Base-by-base conservation (phyloP, 2,329 filamentous ascomycete species). In the Neurospora sp. region DNA sequence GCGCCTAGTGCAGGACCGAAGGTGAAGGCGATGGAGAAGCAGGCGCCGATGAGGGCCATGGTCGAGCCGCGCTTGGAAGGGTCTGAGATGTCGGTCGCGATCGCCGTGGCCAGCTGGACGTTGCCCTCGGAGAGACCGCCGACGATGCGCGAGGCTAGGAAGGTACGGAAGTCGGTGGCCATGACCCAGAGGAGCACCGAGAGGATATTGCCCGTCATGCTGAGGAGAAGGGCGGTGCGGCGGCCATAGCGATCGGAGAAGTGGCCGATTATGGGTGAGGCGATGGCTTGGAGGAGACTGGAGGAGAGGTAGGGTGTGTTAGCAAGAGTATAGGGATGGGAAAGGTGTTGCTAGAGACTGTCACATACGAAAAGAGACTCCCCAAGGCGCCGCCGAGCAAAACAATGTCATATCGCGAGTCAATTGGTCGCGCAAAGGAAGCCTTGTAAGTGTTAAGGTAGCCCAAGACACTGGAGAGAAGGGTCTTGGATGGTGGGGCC, bases 21-120 rank as follows among this genome's bases (percentile, higher is more conserved):
- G 0, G 96, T 99, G 79, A 99, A 99, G 19, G 96, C 96, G 75
- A 99, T 90, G 72, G 93, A 97, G 82, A 99, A 99, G 82, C 96
- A 98, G 15, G 92, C 94, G 71, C 96, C 96, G 38, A 99, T 95
- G 69, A 99, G 85, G 8, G 96, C 96, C 93, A 99, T 97, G 58
- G 96, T 97, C 23, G 93, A 89, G 28, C 95, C 93, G 38, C 96
- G 89, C 76, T 90, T 91, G 70, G 87, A 86, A 75, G 95, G 91
- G 76, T 96, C 93, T 62, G 93, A 97, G 74, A 99, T 94, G 79
- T 99, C 96, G 46, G 95, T 96, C 19, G 96, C 96, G 79, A 99
- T 98, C 58, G 96, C 95, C 73, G 95, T 96, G 4, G 96, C 95
- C 15, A 99, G 85, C 82, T 99, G 96, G 2, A 99, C 92, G 76